phyloP scores from a whole-genome alignment of 805 yeast genomes.

The Candida glaebosa region DNA sequence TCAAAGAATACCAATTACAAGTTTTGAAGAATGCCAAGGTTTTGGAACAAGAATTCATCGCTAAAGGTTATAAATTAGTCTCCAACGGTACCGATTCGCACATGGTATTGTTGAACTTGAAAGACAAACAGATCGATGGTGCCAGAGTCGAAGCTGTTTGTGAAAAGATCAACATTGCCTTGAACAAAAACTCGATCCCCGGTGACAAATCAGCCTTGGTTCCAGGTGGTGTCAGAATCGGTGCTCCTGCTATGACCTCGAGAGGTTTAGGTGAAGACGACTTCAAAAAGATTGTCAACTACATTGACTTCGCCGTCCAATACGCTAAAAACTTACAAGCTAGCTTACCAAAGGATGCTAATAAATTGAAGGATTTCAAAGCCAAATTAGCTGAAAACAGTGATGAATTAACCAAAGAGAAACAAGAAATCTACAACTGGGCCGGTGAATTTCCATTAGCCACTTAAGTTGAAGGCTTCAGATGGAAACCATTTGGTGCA shows the following conservation, averaged over 20 bases:
- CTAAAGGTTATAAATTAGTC: slow-evolving; percentile 72
- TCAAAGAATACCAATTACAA: slow-evolving; percentile 76
- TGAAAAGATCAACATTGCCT: slow-evolving; percentile 89
- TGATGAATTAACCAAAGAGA: slow-evolving; percentile 57
- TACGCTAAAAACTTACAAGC: slow-evolving; percentile 61
- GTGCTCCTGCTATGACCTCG: slow-evolving; percentile 98
- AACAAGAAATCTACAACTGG: slow-evolving; percentile 83
- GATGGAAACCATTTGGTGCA: too few relatives aligned
- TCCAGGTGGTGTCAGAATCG: slow-evolving; percentile 95
- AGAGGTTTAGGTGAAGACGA: slow-evolving; percentile 91
- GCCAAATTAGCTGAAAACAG: slow-evolving; percentile 68
- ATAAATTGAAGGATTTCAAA: slow-evolving; percentile 95
- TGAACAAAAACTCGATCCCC: slow-evolving; percentile 94
- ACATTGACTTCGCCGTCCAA: slow-evolving; percentile 73
- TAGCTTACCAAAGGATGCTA: slow-evolving; percentile 84
- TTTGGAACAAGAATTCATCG: slow-evolving; percentile 64
- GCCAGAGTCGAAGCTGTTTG: slow-evolving; percentile 91
- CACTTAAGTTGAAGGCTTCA: slow-evolving; percentile 17
- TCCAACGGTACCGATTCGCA: slow-evolving; percentile 95
- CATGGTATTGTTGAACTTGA: slow-evolving; percentile 79
- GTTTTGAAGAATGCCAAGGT: slow-evolving; percentile 79
- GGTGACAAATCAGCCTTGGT: slow-evolving; percentile 94
- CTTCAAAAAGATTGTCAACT: slow-evolving; percentile 73
- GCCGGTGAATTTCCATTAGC: slow-evolving; percentile 78
- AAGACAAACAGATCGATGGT: slow-evolving; percentile 82